A percentile compares a stretch with the other conserved stretches of the same genome.
phyloP scores from a whole-genome alignment of 495 filamentous ascomycete genomes.

The Aspergillus ellipticus region DNA sequence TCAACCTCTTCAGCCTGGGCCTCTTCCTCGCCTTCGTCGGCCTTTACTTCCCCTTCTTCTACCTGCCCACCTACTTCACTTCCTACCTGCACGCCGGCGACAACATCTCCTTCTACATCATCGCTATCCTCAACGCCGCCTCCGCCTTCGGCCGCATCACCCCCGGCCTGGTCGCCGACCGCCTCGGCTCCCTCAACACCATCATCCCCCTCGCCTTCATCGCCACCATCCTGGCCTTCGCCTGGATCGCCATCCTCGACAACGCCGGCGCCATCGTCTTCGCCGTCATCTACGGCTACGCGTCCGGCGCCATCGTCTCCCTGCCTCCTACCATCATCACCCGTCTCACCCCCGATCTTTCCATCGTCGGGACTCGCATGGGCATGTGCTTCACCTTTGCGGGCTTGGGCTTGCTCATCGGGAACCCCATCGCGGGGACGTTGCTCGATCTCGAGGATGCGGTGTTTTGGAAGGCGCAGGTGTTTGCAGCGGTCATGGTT shows the following conservation, averaged over 20 bases:
- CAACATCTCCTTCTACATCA: slow-evolving; percentile 55
- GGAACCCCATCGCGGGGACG: slow-evolving; percentile 58
- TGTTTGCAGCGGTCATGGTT: slow-evolving; percentile 6
- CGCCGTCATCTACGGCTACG: slow-evolving; percentile 37
- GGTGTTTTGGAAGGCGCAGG: slow-evolving; percentile 2
- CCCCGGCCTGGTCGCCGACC: slow-evolving; percentile 60
- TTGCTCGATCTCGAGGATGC: slow-evolving; percentile 24
- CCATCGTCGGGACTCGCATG: slow-evolving; percentile 55
- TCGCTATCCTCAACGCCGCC: slow-evolving; percentile 14
- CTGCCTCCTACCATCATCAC: slow-evolving; percentile 29
- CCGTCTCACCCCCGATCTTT: slow-evolving; percentile 33
- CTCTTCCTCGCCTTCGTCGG: slow-evolving; percentile 61
- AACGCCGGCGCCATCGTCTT: slow-evolving; percentile 34
- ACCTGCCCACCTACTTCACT: slow-evolving; percentile 57
- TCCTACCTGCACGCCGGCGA: slow-evolving; percentile 51
- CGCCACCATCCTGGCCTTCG: slow-evolving; percentile 29
- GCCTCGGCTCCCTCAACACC: slow-evolving; percentile 33
- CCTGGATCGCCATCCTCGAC: slow-evolving; percentile 32
- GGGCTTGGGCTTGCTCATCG: slow-evolving; percentile 52
- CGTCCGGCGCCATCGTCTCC: slow-evolving; percentile 35
- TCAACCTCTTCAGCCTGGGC: slow-evolving; percentile 65
- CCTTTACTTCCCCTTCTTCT: neutral
- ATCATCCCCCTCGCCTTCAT: slow-evolving; percentile 26
- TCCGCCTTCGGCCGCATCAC: slow-evolving; percentile 63
- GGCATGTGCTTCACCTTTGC: slow-evolving; percentile 54